Evolutionary conservation across 2,329 filamentous ascomycete genomes (phyloP).

Genomic region (Aspergillus flavus): DNA sequence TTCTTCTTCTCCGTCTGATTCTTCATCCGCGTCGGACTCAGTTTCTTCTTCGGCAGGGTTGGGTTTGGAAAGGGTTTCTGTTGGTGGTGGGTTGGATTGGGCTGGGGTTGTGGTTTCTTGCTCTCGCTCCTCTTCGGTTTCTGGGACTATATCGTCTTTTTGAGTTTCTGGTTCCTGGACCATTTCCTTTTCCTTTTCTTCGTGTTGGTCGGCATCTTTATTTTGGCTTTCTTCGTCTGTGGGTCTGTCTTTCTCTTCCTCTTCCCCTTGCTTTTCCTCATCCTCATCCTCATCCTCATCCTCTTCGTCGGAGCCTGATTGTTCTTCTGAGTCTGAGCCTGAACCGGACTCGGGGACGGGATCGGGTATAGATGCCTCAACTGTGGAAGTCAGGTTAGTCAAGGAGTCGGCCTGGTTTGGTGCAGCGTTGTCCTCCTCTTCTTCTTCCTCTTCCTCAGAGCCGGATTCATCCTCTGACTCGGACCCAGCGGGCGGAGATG

Average conservation of each 20-base stretch:
- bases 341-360: neutral
- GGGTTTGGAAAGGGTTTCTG: neutral
- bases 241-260: neutral
- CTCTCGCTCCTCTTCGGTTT: too few relatives aligned
- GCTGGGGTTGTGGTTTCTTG: neutral
- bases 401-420: neutral
- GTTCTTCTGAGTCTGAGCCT: neutral
- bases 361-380: neutral
- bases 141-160: neutral
- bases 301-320: neutral
- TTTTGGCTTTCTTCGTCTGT: neutral
- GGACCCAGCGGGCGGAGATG: conserved; percentile 14
- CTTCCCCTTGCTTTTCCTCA: neutral
- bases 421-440: neutral
- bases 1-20: neutral
- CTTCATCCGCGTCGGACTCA: neutral
- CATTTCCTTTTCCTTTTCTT: neutral
- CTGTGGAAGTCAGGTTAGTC: neutral
- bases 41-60: neutral
- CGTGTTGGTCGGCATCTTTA: neutral
- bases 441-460: neutral
- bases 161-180: neutral
- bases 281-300: neutral
- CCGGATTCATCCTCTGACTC: conserved; percentile 5
- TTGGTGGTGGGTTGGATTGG: neutral